Evolutionary conservation across 371 early-diverging fungal species (phyloP), one percentile per base, ranked within the genome.

Genomic region (Dipsacomyces acuminosporus): DNA sequence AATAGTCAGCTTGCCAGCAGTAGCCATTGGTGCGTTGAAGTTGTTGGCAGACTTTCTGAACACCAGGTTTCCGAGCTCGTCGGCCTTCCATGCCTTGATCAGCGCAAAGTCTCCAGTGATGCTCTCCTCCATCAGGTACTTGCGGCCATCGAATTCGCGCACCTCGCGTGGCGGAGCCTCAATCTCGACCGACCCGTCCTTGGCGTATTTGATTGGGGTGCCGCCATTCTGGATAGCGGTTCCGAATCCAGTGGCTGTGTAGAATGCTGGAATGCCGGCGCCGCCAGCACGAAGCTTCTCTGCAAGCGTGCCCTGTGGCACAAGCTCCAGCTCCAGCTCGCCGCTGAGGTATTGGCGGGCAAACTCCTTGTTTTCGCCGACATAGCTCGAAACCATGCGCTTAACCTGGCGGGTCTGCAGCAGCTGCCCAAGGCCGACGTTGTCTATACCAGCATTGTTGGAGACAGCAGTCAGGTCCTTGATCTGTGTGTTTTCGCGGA

Each of bases 31-130:
- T 11, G 80, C 82, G 60, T 87, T 87, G 56, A 87, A 87, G 75
- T 87, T 87, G 71, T 73, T 72, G 41, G 83, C 83, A 0, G 84
- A 74, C 24, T 78, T 75, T 54, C 76, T 76, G 62, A 87, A 87
- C 18, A 84, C 72, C 34, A 85, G 56, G 73, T 87, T 87, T 23
- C 87, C 87, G 18, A 76, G 73, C 45, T 74, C 78, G 58, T 85
- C 87, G 7, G 77, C 87, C 75, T 85, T 85, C 84, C 84, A 85
- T 14, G 84, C 87, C 73, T 87, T 87, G 59, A 87, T 73, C 22
- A 87, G 65, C 2, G 82, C 77, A 61, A 69, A 81, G 61, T 87
- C 86, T 7, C 87, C 87, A 2, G 65, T 67, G 38, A 87, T 84
- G 26, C 83, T 78, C 59, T 84, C 78, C 59, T 87, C 87, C 79